Evolutionary conservation across 805 yeast genomes (phyloP).

Genomic region (Pichia californica): DNA sequence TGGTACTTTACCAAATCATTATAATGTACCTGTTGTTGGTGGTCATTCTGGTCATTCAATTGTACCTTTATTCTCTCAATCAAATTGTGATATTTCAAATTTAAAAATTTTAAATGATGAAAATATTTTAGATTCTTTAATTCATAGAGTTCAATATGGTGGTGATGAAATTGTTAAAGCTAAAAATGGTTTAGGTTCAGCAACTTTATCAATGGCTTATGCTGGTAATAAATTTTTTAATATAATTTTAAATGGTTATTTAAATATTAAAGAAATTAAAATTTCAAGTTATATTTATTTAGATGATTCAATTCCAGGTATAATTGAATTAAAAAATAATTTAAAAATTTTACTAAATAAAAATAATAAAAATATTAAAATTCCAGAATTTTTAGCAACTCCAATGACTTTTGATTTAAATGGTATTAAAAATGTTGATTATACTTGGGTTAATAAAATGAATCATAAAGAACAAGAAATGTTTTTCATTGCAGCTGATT

Average conservation of each 20-base stretch:
- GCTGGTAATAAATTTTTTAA: constrained; percentile 76
- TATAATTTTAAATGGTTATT: constrained; percentile 33
- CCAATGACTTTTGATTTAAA: constrained; percentile 50
- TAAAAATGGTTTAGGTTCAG: constrained; percentile 90
- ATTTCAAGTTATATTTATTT: constrained; percentile 56
- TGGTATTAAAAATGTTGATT: constrained; percentile 54
- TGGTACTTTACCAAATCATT: constrained; percentile 40
- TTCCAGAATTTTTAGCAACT: constrained; percentile 40
- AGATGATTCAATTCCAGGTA: constrained; percentile 46
- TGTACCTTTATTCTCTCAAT: constrained; percentile 68
- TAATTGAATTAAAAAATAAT: constrained; percentile 36
- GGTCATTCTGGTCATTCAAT: constrained; percentile 96
- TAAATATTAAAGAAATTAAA: constrained; percentile 47
- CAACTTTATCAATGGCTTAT: constrained; percentile 89
- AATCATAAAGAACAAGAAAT: constrained; percentile 49
- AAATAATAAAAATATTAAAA: constrained; percentile 18
- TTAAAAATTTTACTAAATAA: constrained; percentile 2
- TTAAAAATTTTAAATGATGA: constrained; percentile 29
- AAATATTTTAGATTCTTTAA: constrained; percentile 43
- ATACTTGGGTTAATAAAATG: constrained; percentile 42
- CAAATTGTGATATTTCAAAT: constrained; percentile 26
- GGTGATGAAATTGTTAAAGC: constrained; percentile 95
- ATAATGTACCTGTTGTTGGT: constrained; percentile 72
- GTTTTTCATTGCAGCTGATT: constrained; percentile 46
- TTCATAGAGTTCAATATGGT: constrained; percentile 89